phyloP scores from a whole-genome alignment of 2,329 filamentous ascomycete species.

The Colletotrichum nymphaeae region DNA sequence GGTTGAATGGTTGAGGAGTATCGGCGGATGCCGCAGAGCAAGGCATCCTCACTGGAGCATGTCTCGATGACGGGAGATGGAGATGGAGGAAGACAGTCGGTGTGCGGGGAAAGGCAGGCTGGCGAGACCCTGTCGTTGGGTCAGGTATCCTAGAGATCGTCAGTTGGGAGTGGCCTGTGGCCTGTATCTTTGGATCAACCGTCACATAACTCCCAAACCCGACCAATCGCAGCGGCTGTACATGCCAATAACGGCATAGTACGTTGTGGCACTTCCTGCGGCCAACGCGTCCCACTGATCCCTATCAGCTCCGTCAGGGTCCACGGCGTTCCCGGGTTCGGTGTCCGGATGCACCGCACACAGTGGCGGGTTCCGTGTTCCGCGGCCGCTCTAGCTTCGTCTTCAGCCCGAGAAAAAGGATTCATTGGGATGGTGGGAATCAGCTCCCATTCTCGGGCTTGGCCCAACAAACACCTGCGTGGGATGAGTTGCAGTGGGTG shows the following conservation, averaged over 20 bases:
- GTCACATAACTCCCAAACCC: neutral
- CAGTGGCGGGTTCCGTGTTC: slow-evolving; percentile 13
- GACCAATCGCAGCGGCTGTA: slow-evolving; percentile 32
- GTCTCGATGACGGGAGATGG: slow-evolving; percentile 16
- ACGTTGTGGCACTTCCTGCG: slow-evolving; percentile 20
- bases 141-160: slow-evolving; percentile 18
- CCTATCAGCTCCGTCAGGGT: slow-evolving; percentile 32
- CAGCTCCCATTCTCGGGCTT: too few species aligned
- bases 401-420: neutral
- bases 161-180: slow-evolving; percentile 1
- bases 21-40: neutral
- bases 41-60: neutral
- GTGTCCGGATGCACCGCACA: slow-evolving; percentile 25
- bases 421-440: neutral
- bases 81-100: neutral
- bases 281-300: slow-evolving; percentile 22
- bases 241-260: slow-evolving; percentile 36
- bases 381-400: neutral
- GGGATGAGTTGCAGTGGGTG: neutral
- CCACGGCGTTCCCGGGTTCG: slow-evolving; percentile 21
- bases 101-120: slow-evolving; percentile 23
- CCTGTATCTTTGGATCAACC: slow-evolving; percentile 14
- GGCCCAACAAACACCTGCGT: slow-evolving; percentile 4
- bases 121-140: slow-evolving; percentile 21
- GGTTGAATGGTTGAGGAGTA: slow-evolving; percentile 10